A percentile compares a stretch with the other conserved stretches of the same genome.
phyloP scores from a whole-genome alignment of 352 stramenopile genomes.

The Phytophthora fragariaefolia region DNA sequence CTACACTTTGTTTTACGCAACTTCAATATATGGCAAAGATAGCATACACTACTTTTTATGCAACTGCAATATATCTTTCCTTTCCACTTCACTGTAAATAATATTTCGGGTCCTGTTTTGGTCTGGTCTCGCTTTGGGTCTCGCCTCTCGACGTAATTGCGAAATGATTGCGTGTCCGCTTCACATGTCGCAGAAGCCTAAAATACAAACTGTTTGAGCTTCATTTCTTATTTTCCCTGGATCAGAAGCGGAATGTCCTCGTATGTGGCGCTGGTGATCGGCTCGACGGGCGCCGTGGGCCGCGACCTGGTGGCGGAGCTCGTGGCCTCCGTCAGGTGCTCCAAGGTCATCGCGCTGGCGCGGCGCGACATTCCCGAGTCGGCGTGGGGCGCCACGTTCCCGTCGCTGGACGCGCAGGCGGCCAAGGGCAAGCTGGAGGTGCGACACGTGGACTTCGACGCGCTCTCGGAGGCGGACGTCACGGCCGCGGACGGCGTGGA shows the following conservation, averaged over 20 bases:
- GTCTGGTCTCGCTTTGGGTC: no score
- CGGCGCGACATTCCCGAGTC: conserved; percentile 65
- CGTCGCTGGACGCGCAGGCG: conserved; percentile 43
- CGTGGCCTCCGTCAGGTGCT: conserved; percentile 64
- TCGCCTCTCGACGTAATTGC: no score
- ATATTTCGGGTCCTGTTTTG: no score
- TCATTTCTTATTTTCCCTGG: no score
- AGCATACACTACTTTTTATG: no score
- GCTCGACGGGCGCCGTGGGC: conserved; percentile 74
- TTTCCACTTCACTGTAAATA: no score
- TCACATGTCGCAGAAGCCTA: neutral
- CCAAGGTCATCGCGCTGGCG: conserved; percentile 72
- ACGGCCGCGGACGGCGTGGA: conserved; percentile 54
- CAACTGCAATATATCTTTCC: no score
- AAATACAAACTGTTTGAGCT: no score
- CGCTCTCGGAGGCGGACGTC: conserved; percentile 43
- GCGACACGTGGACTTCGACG: conserved; percentile 65
- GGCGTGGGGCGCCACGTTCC: conserved; percentile 56
- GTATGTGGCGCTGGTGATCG: conserved; percentile 78
- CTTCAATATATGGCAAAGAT: no score
- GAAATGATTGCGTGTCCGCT: no score
- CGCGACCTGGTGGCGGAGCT: conserved; percentile 76
- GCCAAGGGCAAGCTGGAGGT: conserved; percentile 69
- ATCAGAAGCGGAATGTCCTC: conserved; percentile 17
- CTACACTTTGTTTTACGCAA: no score